phyloP scores from a whole-genome alignment of 257 asterid species.

The Orobanche coerulescens region DNA sequence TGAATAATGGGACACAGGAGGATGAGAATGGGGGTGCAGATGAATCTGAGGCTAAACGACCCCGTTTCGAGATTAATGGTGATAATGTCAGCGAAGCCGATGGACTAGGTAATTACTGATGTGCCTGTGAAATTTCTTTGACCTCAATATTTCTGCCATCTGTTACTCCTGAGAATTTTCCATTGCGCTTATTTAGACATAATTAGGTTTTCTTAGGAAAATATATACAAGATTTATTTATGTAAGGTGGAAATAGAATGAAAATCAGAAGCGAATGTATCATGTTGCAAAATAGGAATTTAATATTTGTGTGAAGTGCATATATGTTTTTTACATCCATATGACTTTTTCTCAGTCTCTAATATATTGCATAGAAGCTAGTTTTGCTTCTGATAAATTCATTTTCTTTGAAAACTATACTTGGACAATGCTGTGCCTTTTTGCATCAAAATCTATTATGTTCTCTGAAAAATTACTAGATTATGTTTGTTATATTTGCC shows the following conservation, averaged over 20 bases:
- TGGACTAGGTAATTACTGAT: slow-evolving; percentile 33
- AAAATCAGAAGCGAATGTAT: not conserved
- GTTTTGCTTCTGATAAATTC: not conserved
- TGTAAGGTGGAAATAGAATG: slow-evolving; percentile 1
- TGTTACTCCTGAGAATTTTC: not conserved
- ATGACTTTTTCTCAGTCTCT: not conserved
- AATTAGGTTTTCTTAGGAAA: not conserved
- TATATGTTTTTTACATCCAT: not conserved
- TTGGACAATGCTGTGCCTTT: not conserved
- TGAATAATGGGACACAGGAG: slow-evolving; percentile 30
- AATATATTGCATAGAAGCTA: not conserved
- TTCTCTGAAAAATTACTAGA: not conserved
- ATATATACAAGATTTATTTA: not conserved
- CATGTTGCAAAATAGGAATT: not conserved
- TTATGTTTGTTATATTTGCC: not conserved
- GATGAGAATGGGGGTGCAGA: slow-evolving; percentile 37
- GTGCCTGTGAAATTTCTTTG: not conserved
- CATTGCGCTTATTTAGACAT: not conserved
- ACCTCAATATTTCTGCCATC: not conserved
- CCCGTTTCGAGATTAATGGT: slow-evolving; percentile 60
- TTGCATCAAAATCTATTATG: not conserved
- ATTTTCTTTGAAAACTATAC: not conserved
- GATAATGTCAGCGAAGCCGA: slow-evolving; percentile 29
- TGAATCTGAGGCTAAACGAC: slow-evolving; percentile 70
- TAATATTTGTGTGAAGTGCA: not conserved